Conservation (phyloP, 2,329 filamentous ascomycete genomes). For the Colletotrichum lindemuthianum region DNA sequence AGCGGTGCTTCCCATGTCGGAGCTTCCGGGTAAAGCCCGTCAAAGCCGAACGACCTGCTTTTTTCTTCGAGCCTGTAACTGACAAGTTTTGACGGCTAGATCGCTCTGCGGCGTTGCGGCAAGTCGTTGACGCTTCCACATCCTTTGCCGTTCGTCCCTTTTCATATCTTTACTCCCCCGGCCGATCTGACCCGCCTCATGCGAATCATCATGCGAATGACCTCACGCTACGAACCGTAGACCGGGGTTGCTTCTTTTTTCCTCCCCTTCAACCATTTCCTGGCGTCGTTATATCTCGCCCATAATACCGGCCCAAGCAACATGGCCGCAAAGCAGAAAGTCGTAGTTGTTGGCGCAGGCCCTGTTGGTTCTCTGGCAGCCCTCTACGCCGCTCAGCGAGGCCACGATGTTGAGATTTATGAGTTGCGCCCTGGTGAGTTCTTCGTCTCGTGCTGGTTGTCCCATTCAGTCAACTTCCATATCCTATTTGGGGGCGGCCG, state of each 20-base stretch:
- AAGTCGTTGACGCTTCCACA: conserved; percentile 22
- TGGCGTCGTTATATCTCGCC: not conserved
- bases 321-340: conserved; percentile 66
- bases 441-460: conserved; percentile 5
- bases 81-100: not conserved
- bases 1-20: conserved; percentile 34
- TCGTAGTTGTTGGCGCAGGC: conserved; percentile 88
- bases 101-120: conserved; percentile 17
- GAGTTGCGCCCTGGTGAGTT: conserved; percentile 87
- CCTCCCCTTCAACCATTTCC: not conserved
- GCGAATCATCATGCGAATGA: conserved; percentile 24
- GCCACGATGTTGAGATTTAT: conserved; percentile 92
- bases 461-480: not conserved
- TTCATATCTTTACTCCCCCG: not conserved
- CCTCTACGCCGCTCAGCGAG: conserved; percentile 88
- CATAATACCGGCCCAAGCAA: not conserved
- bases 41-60: conserved; percentile 1
- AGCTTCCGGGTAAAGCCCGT: conserved; percentile 29
- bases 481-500: conserved; percentile 3
- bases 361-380: conserved; percentile 93
- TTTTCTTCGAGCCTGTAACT: not conserved
- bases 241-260: not conserved
- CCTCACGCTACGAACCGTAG: conserved; percentile 22
- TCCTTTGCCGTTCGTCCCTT: conserved; percentile 1
- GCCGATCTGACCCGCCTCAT: conserved; percentile 21